Evolutionary conservation across 345 rosid species (phyloP), one percentile per base, ranked within the genome.

Genomic region (Populus pruinosa): DNA sequence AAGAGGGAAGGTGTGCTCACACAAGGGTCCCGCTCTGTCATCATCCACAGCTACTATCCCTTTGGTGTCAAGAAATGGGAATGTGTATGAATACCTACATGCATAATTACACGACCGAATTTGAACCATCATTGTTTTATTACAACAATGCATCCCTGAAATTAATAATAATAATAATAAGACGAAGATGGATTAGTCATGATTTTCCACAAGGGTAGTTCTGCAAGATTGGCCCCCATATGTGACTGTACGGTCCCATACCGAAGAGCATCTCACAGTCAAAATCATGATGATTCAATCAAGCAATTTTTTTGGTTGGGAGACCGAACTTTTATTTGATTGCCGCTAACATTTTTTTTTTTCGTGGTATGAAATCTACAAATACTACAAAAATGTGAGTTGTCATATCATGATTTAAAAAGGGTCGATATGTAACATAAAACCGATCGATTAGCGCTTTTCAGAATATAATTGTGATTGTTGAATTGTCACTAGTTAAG

Each of bases 21-120:
- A 93, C 82, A 95, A 81, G 29, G 97, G 99, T 0, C 98, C 99
- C 84, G 91, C 99, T 82, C 99, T 85, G 81, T 91, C 93, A 85
- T 93, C 98, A 81, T 93, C 98, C 17, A 93, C 91, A 77, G n/a
- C 85, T 50, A 95, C 84, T 71, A 81, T 93, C 83, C 98, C 99
- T 93, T 92, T 90, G 79, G 91, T 92, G 92, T 95, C 99, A 90
- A 95, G 99, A 83, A 91, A 95, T 71, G 98, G 98, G 75, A 91
- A 91, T 67, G 89, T 49, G 77, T 93, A 93, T 64, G 93, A 89
- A 84, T 93, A 95, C 91, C 98, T 95, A 77, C 87, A 86, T 49
- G 64, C 36, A 47, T 69, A 27, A 23, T 41, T 41, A 41, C 11
- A 10, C 11, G 12, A 41, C 44, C 10, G 44, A 9, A 21, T 10